phyloP scores from a whole-genome alignment of 371 early-diverging fungal species.

The Mortierella sp. region DNA sequence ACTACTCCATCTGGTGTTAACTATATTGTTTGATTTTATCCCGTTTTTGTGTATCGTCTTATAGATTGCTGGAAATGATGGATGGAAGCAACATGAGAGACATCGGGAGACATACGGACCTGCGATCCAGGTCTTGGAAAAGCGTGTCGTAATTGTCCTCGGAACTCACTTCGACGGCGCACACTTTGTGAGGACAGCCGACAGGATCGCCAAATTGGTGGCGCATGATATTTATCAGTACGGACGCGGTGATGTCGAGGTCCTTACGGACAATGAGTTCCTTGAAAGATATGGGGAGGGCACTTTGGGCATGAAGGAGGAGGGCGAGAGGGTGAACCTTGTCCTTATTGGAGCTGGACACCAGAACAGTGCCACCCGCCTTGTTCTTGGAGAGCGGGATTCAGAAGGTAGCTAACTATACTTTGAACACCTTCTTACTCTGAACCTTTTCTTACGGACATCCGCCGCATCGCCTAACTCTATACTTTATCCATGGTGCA shows the following conservation, averaged over 20 bases:
- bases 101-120: conserved; percentile 77
- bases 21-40: background rate
- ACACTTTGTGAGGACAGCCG: conserved; percentile 14
- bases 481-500: background rate
- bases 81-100: conserved; percentile 65
- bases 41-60: background rate
- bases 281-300: background rate
- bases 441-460: background rate
- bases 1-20: too few relatives aligned
- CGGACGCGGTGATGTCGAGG: conserved; percentile 69
- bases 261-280: conserved; percentile 66
- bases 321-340: conserved; percentile 18
- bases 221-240: conserved; percentile 74
- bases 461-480: background rate
- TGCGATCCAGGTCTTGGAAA: conserved; percentile 61
- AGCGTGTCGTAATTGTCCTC: conserved; percentile 26
- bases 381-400: conserved; percentile 13
- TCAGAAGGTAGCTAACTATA: conserved; percentile 35
- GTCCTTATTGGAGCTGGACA: conserved; percentile 37
- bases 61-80: conserved; percentile 54
- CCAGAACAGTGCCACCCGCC: conserved; percentile 31
- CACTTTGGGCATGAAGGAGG: background rate
- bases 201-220: conserved; percentile 67
- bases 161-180: conserved; percentile 24
- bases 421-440: too few relatives aligned